Evolutionary conservation across 2,329 filamentous ascomycete genomes (phyloP).

Genomic region (Nemania sp.): DNA sequence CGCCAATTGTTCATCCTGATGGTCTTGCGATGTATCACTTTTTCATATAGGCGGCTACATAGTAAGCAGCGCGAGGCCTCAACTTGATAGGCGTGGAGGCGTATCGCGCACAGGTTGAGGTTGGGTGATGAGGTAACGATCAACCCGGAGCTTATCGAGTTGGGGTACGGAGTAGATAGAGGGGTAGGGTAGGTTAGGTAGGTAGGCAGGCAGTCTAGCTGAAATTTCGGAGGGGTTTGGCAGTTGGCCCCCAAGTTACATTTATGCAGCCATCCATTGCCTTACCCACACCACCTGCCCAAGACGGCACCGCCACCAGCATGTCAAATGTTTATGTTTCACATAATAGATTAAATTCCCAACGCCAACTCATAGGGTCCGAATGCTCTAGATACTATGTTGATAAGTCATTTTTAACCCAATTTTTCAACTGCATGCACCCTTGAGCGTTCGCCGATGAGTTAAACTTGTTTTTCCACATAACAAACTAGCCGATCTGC

Average conservation of each 20-base stretch:
- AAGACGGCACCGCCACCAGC: background rate
- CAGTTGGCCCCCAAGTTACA: background rate
- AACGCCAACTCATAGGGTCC: conserved; percentile 3
- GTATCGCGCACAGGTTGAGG: background rate
- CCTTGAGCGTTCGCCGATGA: too few relatives aligned
- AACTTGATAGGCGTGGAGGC: background rate
- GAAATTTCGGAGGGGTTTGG: background rate
- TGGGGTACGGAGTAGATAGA: too few relatives aligned
- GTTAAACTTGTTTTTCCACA: too few relatives aligned
- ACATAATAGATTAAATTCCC: background rate
- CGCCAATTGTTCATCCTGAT: conserved; percentile 73
- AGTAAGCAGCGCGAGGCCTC: conserved; percentile 8
- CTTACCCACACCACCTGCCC: background rate
- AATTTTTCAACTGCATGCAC: background rate
- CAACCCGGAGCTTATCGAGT: background rate
- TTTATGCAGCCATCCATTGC: background rate
- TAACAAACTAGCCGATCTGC: too few relatives aligned
- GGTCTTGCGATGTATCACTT: background rate
- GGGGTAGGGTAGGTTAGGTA: conserved; percentile 29
- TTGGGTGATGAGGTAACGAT: background rate
- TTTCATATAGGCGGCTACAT: conserved; percentile 16
- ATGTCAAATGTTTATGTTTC: background rate
- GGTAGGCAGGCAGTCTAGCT: conserved; percentile 2
- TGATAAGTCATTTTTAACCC: background rate
- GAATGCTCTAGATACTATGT: background rate